A percentile compares a stretch with the other conserved stretches of the same genome.
Conservation (phyloP, 495 filamentous ascomycete genomes). For the Annulohypoxylon maeteangense region DNA sequence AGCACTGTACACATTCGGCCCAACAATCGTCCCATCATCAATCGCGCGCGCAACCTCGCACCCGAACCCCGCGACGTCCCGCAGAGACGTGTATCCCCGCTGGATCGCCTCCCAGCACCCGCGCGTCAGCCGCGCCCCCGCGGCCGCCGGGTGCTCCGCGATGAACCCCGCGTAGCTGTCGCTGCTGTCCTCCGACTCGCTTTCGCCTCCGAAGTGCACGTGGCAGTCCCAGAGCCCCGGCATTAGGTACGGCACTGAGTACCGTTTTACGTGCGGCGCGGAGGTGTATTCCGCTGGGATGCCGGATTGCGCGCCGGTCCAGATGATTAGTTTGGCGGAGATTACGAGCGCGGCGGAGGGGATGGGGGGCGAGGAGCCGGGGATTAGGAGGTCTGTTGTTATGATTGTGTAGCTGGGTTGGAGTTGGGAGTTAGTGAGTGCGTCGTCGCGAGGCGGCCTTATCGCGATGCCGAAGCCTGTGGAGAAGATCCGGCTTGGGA, state of each 20-base stretch:
- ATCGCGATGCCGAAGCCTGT: slow-evolving; percentile 46
- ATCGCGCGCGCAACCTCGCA: slow-evolving; percentile 58
- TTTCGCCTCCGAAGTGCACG: slow-evolving; percentile 53
- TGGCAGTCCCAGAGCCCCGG: slow-evolving; percentile 67
- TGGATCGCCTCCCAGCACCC: slow-evolving; percentile 56
- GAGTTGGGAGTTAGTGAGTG: neutral
- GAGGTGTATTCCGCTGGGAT: slow-evolving; percentile 52
- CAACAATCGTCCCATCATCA: slow-evolving; percentile 57
- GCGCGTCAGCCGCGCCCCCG: slow-evolving; percentile 53
- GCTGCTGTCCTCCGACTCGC: slow-evolving; percentile 6
- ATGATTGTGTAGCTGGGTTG: slow-evolving; percentile 48
- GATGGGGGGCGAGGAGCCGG: slow-evolving; percentile 56
- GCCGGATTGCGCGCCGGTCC: slow-evolving; percentile 50
- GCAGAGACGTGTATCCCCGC: slow-evolving; percentile 64
- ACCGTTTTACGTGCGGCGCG: slow-evolving; percentile 23
- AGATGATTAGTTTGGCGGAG: slow-evolving; percentile 54
- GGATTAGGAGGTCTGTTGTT: slow-evolving; percentile 56
- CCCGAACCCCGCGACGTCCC: slow-evolving; percentile 60
- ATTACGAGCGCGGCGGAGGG: slow-evolving; percentile 55
- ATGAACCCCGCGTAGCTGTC: slow-evolving; percentile 29
- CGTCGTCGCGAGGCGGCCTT: slow-evolving; percentile 18
- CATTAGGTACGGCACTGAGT: slow-evolving; percentile 57
- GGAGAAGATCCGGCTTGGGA: slow-evolving; percentile 37
- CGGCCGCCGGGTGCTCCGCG: slow-evolving; percentile 41
- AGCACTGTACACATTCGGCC: slow-evolving; percentile 61